These are phyloP conservation scores for Cercophora sp. DNA, from an alignment of 495 filamentous ascomycete genomes.

Conservation along the genomic window DNA sequence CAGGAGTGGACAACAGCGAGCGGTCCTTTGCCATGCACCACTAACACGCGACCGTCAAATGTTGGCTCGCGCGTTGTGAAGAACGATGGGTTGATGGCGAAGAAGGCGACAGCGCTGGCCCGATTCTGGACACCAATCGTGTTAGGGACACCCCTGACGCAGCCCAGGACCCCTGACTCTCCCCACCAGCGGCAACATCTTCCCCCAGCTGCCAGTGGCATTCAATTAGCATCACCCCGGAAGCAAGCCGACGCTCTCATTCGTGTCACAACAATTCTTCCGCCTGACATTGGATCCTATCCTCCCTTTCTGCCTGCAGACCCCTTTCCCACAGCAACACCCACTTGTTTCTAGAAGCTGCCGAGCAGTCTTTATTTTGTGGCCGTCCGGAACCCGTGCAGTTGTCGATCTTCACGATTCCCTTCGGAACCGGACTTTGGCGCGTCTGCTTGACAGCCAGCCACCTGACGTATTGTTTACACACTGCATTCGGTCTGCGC, in stretches of 20 bases:
- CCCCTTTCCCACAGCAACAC: constrained; percentile 9
- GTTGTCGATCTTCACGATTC: constrained; percentile 8
- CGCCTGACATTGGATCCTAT: constrained; percentile 20
- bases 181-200: constrained; percentile 1
- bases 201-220: constrained; percentile 1
- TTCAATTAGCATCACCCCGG: constrained; percentile 17
- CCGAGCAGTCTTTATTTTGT: constrained; percentile 5
- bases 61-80: too few relatives aligned
- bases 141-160: constrained; percentile 3
- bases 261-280: constrained; percentile 31
- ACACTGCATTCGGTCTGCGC: too few relatives aligned
- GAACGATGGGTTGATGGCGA: too few relatives aligned
- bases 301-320: constrained; percentile 22
- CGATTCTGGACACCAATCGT: background rate
- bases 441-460: background rate
- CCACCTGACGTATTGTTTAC: constrained; percentile 6
- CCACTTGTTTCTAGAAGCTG: constrained; percentile 15
- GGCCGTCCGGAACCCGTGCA: background rate
- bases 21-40: too few relatives aligned
- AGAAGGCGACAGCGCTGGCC: background rate
- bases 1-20: too few relatives aligned
- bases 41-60: too few relatives aligned
- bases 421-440: constrained; percentile 6
- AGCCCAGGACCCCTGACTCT: constrained; percentile 11
- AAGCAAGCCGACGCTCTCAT: constrained; percentile 14